A percentile compares a stretch with the other conserved stretches of the same genome.
phyloP scores from a whole-genome alignment of 2,329 filamentous ascomycete species.

The Colletotrichum liaoningense region DNA sequence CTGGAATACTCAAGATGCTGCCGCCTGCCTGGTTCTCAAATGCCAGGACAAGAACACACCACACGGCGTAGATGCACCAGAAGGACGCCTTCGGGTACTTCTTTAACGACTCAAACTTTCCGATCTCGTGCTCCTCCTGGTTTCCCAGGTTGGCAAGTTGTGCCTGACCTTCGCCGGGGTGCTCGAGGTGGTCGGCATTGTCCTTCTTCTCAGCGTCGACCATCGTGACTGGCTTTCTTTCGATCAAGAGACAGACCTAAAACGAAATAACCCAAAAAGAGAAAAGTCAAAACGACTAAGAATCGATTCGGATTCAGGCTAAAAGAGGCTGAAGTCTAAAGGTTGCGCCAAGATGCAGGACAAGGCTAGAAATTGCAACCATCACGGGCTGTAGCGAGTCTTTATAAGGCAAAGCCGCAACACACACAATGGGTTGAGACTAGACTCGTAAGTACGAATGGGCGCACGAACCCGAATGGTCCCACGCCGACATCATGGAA shows the following conservation, averaged over 20 bases:
- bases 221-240: neutral
- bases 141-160: conserved; percentile 38
- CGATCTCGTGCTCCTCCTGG: conserved; percentile 43
- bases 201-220: conserved; percentile 10
- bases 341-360: conserved; percentile 2
- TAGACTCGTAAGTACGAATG: conserved; percentile 21
- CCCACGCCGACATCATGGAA: conserved; percentile 23
- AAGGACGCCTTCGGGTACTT: conserved; percentile 40
- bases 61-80: conserved; percentile 54
- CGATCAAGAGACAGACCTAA: neutral
- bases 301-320: neutral
- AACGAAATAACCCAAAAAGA: neutral
- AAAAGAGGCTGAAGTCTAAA: neutral
- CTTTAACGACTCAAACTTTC: conserved; percentile 38
- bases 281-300: neutral
- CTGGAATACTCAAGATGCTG: conserved; percentile 54
- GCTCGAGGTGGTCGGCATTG: conserved; percentile 13
- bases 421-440: neutral
- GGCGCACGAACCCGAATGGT: conserved; percentile 4
- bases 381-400: conserved; percentile 7
- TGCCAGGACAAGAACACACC: conserved; percentile 50
- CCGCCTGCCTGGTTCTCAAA: conserved; percentile 56
- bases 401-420: conserved; percentile 12
- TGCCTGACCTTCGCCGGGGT: neutral
- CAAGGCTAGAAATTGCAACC: neutral